Evolutionary conservation across 2,329 filamentous ascomycete genomes (phyloP).

Genomic region (Byssothecium circinans): DNA sequence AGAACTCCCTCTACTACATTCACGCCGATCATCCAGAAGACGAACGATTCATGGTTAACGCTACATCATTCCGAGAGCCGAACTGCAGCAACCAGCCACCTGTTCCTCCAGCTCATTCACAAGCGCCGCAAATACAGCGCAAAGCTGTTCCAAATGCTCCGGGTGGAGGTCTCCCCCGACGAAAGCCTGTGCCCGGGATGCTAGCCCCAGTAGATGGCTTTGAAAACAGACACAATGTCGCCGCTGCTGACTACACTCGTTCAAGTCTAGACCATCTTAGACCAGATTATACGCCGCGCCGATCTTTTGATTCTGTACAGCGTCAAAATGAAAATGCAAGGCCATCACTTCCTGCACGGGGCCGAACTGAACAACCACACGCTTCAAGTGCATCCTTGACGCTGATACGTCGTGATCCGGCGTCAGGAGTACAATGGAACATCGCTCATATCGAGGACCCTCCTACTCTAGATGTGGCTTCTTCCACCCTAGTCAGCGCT

Average conservation of each 20-base stretch:
- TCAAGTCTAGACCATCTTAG: conserved; percentile 14
- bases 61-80: conserved; percentile 14
- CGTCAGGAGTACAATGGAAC: conserved; percentile 55
- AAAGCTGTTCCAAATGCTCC: conserved; percentile 29
- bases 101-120: conserved; percentile 10
- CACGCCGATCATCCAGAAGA: conserved; percentile 71
- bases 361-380: conserved; percentile 20
- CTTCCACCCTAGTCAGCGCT: conserved; percentile 40
- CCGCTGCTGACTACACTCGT: conserved; percentile 22
- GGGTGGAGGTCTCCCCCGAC: conserved; percentile 13
- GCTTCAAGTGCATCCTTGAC: conserved; percentile 41
- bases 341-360: conserved; percentile 22
- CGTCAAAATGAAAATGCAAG: conserved; percentile 24
- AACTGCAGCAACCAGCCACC: conserved; percentile 14
- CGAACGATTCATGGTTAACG: conserved; percentile 37
- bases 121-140: conserved; percentile 28
- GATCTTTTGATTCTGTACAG: conserved; percentile 26
- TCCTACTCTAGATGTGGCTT: conserved; percentile 48
- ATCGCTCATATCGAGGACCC: conserved; percentile 53
- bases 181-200: conserved; percentile 34
- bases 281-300: conserved; percentile 24
- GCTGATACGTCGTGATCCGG: conserved; percentile 55
- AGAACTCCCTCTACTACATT: conserved; percentile 86
- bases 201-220: conserved; percentile 28
- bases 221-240: conserved; percentile 32